phyloP scores from a whole-genome alignment of 2,329 filamentous ascomycete species.

The Sporothrix curviconia region DNA sequence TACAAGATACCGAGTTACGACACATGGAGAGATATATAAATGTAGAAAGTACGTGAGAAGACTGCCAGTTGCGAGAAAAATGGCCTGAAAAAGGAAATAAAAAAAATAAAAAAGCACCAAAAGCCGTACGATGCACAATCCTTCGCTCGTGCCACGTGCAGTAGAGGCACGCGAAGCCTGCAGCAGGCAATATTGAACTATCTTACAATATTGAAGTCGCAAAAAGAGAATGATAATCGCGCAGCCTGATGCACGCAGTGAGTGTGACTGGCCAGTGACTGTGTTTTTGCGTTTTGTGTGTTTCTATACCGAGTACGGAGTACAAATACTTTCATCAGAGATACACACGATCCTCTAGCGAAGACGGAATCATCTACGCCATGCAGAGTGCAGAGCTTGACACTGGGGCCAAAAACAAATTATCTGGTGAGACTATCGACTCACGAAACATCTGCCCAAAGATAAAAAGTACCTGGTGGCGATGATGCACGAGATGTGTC shows the following conservation, averaged over 20 bases:
- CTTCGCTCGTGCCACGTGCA: not conserved
- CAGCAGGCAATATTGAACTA: not conserved
- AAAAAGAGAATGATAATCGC: conserved; percentile 1
- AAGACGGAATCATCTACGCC: too few relatives aligned
- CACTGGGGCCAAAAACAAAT: too few relatives aligned
- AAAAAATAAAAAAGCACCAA: not conserved
- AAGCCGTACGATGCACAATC: not conserved
- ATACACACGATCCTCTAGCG: too few relatives aligned
- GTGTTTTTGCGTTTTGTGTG: not conserved
- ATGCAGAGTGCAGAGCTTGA: too few relatives aligned
- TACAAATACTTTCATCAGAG: not conserved
- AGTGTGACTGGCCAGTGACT: not conserved
- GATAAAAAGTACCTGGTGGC: not conserved
- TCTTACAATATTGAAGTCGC: too few relatives aligned
- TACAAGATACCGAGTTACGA: too few relatives aligned
- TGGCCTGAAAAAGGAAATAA: not conserved
- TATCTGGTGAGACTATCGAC: too few relatives aligned
- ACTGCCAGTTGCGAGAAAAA: too few relatives aligned
- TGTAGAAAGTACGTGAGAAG: too few relatives aligned
- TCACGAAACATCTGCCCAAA: not conserved
- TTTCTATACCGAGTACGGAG: too few relatives aligned
- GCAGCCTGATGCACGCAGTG: not conserved
- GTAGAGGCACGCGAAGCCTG: not conserved
- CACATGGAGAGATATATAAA: too few relatives aligned
- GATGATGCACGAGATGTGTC: not conserved